Evolutionary conservation across 148 eudicot species (phyloP).

Genomic region (Beta vulgaris): DNA sequence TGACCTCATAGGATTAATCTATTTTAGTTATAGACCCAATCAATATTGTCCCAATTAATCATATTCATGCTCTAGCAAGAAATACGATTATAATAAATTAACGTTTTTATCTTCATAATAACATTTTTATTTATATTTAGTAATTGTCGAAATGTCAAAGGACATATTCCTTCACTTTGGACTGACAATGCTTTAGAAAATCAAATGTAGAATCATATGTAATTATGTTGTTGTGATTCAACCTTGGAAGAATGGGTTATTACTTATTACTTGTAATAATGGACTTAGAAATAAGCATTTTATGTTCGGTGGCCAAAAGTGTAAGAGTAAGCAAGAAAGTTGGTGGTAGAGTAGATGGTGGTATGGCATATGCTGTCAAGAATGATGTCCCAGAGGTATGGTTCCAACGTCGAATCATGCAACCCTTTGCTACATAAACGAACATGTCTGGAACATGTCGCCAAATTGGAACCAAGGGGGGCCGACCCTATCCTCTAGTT

Average conservation of each 20-base stretch:
- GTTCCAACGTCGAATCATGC: conserved; percentile 21
- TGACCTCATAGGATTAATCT: too few species aligned
- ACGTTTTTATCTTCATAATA: too few species aligned
- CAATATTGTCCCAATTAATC: too few species aligned
- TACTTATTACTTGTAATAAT: too few species aligned
- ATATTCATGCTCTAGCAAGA: too few species aligned
- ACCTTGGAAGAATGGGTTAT: neutral
- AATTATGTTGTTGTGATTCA: conserved; percentile 1
- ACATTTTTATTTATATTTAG: too few species aligned
- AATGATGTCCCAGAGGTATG: neutral
- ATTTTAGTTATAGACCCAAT: too few species aligned
- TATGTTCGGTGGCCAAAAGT: conserved; percentile 9
- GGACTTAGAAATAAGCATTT: neutral
- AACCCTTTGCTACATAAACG: conserved; percentile 17
- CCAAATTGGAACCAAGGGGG: conserved; percentile 26
- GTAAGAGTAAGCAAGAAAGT: neutral
- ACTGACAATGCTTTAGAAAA: too few species aligned
- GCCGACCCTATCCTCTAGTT: neutral
- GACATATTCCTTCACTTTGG: too few species aligned
- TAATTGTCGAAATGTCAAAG: too few species aligned
- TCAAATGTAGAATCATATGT: neutral
- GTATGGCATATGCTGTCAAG: conserved; percentile 14
- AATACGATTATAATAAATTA: too few species aligned
- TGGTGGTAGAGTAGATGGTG: neutral
- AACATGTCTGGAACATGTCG: conserved; percentile 72